Base-by-base conservation (phyloP, 805 yeast species). In the Yarrowia sp. region DNA sequence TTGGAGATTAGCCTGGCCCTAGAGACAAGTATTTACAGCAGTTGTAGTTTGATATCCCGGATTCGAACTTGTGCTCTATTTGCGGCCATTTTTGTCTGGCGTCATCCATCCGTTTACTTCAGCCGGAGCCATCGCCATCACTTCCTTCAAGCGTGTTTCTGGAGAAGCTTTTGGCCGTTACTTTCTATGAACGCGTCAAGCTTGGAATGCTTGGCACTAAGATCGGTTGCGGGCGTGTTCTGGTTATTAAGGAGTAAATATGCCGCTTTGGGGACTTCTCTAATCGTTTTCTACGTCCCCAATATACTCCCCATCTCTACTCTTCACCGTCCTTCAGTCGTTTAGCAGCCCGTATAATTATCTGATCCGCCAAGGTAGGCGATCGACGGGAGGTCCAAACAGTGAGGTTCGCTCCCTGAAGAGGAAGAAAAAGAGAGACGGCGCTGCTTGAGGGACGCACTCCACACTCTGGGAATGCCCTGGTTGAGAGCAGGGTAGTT, bases 151-250 rank as follows among this genome's bases (percentile, higher is more conserved):
- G 49, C 33, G 49, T 13, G 24, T 20, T 9, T 13, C 13, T 4
- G 24, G 14, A 43, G 47, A 19, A 43, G 12, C 47, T 43, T 43
- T 44, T 17, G 8, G 6, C 33, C 20, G 20, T 12, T 19, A 17
- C 24, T 20, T 15, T 40, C n/a, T 20, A 12, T 10, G 20, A 42
- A 46, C 53, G 53, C 53, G 38, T 30, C 4, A 9, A 14, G 49
- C 9, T 20, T 44, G 49, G 49, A 44, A 44, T 44, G 49, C 49
- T 44, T 44, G 49, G 49, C 49, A 13, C 49, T 13, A 44, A 44
- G 15, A 44, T 24, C 30, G 30, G 30, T 24, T 24, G 30, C 7
- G 30, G 30, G 6, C 30, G 30, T 24, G 30, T 24, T 24, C n/a
- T 24, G 30, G 30, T 24, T 4, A 7, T 24, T 1, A 7, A 24